These are phyloP conservation scores for Catenaria anguillulae DNA, from an alignment of 371 early-diverging fungal genomes.

Conservation along the genomic window DNA sequence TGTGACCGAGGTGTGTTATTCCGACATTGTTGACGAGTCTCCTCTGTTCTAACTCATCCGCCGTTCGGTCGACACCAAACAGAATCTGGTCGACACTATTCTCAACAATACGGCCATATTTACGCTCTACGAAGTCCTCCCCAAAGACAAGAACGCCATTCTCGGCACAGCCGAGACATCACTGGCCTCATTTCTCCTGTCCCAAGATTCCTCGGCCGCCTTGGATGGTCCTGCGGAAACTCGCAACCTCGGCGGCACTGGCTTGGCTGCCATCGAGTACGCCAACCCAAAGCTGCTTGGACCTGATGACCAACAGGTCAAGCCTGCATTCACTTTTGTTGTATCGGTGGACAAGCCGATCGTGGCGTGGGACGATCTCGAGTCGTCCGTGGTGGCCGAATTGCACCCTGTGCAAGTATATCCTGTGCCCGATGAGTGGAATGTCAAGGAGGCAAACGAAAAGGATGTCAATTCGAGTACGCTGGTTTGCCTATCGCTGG, in stretches of 20 bases:
- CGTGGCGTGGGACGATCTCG: constrained; percentile 17
- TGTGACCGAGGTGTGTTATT: constrained; percentile 22
- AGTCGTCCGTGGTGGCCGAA: constrained; percentile 22
- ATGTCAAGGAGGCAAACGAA: constrained; percentile 30
- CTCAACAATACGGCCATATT: constrained; percentile 26
- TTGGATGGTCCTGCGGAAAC: neutral
- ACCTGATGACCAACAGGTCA: constrained; percentile 15
- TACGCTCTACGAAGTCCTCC: constrained; percentile 31
- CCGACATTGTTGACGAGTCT: constrained; percentile 9
- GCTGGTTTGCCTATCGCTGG: no score
- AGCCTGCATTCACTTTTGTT: constrained; percentile 17
- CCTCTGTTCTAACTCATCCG: constrained; percentile 5
- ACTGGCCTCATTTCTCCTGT: constrained; percentile 18
- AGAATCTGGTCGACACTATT: constrained; percentile 29
- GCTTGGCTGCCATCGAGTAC: constrained; percentile 16
- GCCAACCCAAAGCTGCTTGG: constrained; percentile 21
- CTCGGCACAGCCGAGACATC: constrained; percentile 25
- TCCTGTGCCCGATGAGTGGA: constrained; percentile 41
- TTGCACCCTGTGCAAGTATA: constrained; percentile 22
- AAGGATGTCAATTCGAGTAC: constrained; percentile 36
- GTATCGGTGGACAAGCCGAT: constrained; percentile 21
- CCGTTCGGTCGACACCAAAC: no score
- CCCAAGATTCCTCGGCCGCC: constrained; percentile 2
- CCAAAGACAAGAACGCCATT: constrained; percentile 35
- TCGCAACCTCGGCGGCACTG: neutral